These are phyloP conservation scores for Fusarium sp. DNA, from an alignment of 2,329 filamentous ascomycete species.

Conservation along the genomic window DNA sequence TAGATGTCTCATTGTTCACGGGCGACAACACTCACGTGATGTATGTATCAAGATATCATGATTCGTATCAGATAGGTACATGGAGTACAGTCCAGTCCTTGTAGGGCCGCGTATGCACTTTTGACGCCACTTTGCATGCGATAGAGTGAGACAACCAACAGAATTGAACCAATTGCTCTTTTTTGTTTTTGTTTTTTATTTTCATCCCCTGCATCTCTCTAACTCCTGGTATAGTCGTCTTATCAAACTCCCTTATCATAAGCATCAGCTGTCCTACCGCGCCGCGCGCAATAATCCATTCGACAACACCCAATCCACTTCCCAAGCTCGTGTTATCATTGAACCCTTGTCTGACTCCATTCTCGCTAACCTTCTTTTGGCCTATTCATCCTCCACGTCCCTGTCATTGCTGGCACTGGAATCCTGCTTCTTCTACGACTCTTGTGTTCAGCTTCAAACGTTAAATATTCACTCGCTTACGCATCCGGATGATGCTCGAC, in stretches of 20 bases:
- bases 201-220: conserved; percentile 6
- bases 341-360: conserved; percentile 31
- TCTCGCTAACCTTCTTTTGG: conserved; percentile 37
- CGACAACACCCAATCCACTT: conserved; percentile 34
- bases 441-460: conserved; percentile 28
- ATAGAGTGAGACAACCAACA: conserved; percentile 9
- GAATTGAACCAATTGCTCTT: conserved; percentile 2
- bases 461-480: conserved; percentile 26
- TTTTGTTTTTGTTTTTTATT: conserved; percentile 6
- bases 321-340: conserved; percentile 37
- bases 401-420: conserved; percentile 16
- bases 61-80: neutral
- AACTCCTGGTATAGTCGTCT: conserved; percentile 4
- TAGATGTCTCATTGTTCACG: neutral
- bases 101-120: conserved; percentile 34
- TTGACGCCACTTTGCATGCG: conserved; percentile 25
- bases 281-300: conserved; percentile 35
- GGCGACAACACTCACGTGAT: conserved; percentile 21
- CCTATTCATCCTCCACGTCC: conserved; percentile 7
- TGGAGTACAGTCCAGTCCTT: neutral
- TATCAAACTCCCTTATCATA: conserved; percentile 31
- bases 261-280: conserved; percentile 14
- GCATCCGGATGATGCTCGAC: conserved; percentile 41
- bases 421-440: conserved; percentile 19
- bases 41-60: neutral